Base-by-base conservation (phyloP, 164 flowering plant species). In the Piper longum region DNA sequence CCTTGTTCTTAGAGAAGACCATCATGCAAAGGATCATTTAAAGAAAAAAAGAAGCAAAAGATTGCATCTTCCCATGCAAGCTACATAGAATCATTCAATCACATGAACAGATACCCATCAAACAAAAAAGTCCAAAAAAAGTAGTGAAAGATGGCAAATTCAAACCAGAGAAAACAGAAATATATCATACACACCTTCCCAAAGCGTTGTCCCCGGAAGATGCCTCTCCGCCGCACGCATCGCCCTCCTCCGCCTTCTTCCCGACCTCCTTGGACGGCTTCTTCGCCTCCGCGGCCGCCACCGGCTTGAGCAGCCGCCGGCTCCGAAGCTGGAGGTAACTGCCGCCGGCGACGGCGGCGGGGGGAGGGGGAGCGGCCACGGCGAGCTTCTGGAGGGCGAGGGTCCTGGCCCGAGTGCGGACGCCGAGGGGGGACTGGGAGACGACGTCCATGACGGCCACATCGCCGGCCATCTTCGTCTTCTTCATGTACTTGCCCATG, bases 401-500 rank as follows among this genome's bases (percentile, higher is more conserved):
- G 76, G 96, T 81, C 79, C 71, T 83, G 65, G 98, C 95, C 52
- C 97, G 74, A 12, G 97, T 91, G 4, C 83, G 77, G 55, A 87
- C 88, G 5, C 93, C 93, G 0, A 78, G 64, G 59, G 85, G 64
- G 40, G 81, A 62, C 64, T 72, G 76, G 4, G 85, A 71, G 43
- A 83, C 36, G 36, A 26, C 75, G 52, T 87, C 90, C 86, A 81
- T 80, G 17, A 82, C 79, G 2, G 85, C 77, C 1, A 79, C 77
- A 48, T 77, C 87, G 3, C 80, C 83, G 14, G 85, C 62, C 65
- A 80, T 68, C 71, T 87, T 87, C 4, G 83, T 72, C 62, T 85
- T 88, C 76, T 76, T 84, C 82, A 84, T 85, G 82, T 85, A 88
- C 75, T 84, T 88, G 0, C 91, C 90, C 95, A 87, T 87, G 9